Base-by-base conservation (phyloP, 2,329 filamentous ascomycete species). In the Colletotrichum siamense region DNA sequence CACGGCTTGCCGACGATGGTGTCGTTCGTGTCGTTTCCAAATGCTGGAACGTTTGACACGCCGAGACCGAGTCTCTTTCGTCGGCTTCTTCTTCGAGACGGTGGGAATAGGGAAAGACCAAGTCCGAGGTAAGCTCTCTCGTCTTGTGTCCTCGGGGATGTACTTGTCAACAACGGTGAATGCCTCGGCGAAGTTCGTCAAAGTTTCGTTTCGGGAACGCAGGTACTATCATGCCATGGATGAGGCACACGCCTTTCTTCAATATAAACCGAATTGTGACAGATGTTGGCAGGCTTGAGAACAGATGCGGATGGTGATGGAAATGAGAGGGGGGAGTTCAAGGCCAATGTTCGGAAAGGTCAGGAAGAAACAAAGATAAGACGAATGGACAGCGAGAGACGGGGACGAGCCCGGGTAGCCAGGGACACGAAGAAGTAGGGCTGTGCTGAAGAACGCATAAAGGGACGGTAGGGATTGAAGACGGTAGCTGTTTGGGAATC, bases 381-480 rank as follows among this genome's bases (percentile, higher is more conserved):
- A 82, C 68, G 80, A 82, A 75, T 77, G 71, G 73, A 39, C 57
- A 74, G 71, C 73, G 34, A 76, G 59, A 77, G 77, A 61, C 76
- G 69, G 72, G 68, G 73, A 69, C 73, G 64, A 57, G 73, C 70
- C 64, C 57, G 52, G 76, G 77, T 78, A 65, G 62, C 70, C 73
- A 79, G 62, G 75, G 71, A 75, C 61, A 71, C 49, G 75, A 32
- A 72, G 63, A 75, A 80, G 78, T 76, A 81, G 80, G 81, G 81
- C 81, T 82, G 79, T 84, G 82, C 79, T 78, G 77, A 75, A 70
- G 73, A 79, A 78, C 80, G 81, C 82, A 83, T 83, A 77, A 82
- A 81, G 73, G 73, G 79, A 80, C 77, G 78, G 77, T 70, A 79
- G 78, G 79, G 78, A 81, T 79, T 82, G 79, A 82, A 82, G 80